These are phyloP conservation scores for Cordyceps javanica DNA, from an alignment of 2,329 filamentous ascomycete genomes.

Conservation along the genomic window DNA sequence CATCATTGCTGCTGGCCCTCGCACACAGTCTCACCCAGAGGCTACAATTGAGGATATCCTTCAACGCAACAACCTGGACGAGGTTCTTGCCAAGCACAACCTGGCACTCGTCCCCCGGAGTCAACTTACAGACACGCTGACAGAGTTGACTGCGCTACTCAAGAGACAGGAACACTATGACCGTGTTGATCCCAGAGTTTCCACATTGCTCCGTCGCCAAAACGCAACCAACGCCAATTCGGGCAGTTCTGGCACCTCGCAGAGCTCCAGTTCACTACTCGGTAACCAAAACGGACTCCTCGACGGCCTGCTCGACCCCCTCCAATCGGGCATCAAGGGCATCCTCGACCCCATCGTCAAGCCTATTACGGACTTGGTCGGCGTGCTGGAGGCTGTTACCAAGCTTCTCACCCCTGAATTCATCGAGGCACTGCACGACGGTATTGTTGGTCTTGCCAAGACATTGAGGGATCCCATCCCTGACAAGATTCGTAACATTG, in stretches of 20 bases:
- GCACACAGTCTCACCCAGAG: constrained; percentile 24
- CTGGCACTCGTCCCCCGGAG: constrained; percentile 38
- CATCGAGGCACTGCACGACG: constrained; percentile 33
- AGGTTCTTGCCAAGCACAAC: constrained; percentile 36
- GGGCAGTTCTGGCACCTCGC: constrained; percentile 15
- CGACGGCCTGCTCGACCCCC: constrained; percentile 19
- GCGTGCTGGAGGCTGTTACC: constrained; percentile 24
- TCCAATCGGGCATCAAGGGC: constrained; percentile 10
- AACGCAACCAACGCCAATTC: constrained; percentile 13
- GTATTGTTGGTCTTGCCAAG: constrained; percentile 32
- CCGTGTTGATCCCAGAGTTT: constrained; percentile 9
- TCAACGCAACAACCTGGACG: constrained; percentile 37
- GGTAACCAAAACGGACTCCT: constrained; percentile 16
- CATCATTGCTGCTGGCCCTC: constrained; percentile 24
- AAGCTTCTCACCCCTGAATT: constrained; percentile 32
- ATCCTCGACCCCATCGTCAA: constrained; percentile 19
- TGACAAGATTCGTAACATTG: constrained; percentile 26
- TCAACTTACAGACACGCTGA: constrained; percentile 38
- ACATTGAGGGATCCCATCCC: constrained; percentile 28
- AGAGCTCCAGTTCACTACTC: not conserved
- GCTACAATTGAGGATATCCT: constrained; percentile 35
- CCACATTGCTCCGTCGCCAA: constrained; percentile 2
- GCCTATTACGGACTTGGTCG: constrained; percentile 23
- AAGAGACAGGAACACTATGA: constrained; percentile 23
- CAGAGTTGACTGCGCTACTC: constrained; percentile 35